A percentile compares a stretch with the other conserved stretches of the same genome.
These are phyloP conservation scores for Acer campestre DNA, from an alignment of 345 rosid genomes.

Conservation along the genomic window DNA sequence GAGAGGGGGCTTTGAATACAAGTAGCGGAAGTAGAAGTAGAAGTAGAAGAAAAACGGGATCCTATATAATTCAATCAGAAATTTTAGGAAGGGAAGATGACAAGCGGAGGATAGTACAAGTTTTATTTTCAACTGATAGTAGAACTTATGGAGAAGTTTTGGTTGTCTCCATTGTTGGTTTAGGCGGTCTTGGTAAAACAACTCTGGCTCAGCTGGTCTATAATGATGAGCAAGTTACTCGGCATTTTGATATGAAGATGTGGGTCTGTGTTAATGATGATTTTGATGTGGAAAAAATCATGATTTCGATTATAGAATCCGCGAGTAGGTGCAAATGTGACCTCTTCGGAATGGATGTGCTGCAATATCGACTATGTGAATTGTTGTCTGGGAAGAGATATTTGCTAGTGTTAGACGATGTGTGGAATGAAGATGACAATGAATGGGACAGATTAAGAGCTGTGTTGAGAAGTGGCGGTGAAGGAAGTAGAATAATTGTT, in stretches of 20 bases:
- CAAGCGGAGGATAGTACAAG: background rate
- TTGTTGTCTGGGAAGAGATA: slow-evolving; percentile 18
- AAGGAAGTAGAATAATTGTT: slow-evolving; percentile 24
- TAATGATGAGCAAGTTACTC: slow-evolving; percentile 13
- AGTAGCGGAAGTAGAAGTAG: background rate
- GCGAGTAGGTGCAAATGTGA: background rate
- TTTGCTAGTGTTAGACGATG: slow-evolving; percentile 30
- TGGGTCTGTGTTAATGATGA: slow-evolving; percentile 28
- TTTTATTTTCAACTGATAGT: slow-evolving; percentile 2
- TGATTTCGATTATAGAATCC: slow-evolving; percentile 8
- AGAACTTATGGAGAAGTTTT: background rate
- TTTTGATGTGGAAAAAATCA: slow-evolving; percentile 10
- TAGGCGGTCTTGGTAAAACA: slow-evolving; percentile 31
- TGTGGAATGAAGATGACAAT: slow-evolving; percentile 27
- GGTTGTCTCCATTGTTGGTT: slow-evolving; percentile 23
- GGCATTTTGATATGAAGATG: slow-evolving; percentile 20
- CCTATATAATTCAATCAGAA: slow-evolving; percentile 10
- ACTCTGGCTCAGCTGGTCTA: slow-evolving; percentile 30
- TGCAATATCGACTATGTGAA: slow-evolving; percentile 18
- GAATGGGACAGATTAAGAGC: slow-evolving; percentile 23
- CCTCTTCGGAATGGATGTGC: slow-evolving; percentile 11
- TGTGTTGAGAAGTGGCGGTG: slow-evolving; percentile 10
- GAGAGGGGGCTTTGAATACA: background rate
- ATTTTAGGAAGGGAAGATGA: slow-evolving; percentile 10
- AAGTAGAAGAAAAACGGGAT: slow-evolving; percentile 15